These are phyloP conservation scores for Hyparrhenia diplandra DNA, from an alignment of 176 grass and related monocot genomes.

Conservation along the genomic window DNA sequence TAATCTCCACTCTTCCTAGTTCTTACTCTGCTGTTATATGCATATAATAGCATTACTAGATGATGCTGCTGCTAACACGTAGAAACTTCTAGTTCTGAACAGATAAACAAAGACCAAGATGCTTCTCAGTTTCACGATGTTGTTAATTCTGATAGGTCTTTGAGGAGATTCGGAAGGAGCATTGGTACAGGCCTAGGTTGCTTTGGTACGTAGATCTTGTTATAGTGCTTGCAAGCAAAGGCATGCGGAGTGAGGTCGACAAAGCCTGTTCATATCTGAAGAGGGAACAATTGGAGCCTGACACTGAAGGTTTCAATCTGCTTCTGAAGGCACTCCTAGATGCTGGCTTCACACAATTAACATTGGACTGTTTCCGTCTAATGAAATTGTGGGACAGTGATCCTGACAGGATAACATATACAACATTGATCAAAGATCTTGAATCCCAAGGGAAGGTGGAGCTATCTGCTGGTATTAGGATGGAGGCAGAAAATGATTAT, in stretches of 20 bases:
- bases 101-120: too few relatives aligned
- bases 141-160: conserved; percentile 71
- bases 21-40: neutral
- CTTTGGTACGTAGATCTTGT: conserved; percentile 65
- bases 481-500: conserved; percentile 58
- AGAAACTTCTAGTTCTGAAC: too few relatives aligned
- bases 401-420: conserved; percentile 64
- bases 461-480: conserved; percentile 42
- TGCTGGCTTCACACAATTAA: conserved; percentile 47
- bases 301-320: conserved; percentile 74
- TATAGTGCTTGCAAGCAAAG: conserved; percentile 53
- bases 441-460: conserved; percentile 53
- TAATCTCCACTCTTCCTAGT: neutral
- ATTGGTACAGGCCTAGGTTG: conserved; percentile 77
- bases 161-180: conserved; percentile 81
- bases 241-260: conserved; percentile 49
- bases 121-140: too few relatives aligned
- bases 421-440: conserved; percentile 57
- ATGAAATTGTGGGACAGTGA: conserved; percentile 84
- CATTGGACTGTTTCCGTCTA: conserved; percentile 73
- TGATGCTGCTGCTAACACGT: conserved; percentile 21
- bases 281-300: conserved; percentile 54
- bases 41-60: conserved; percentile 26
- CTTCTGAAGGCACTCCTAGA: conserved; percentile 55
- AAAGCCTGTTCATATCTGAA: conserved; percentile 65